A percentile compares a stretch with the other conserved stretches of the same genome.
phyloP scores from a whole-genome alignment of 2,329 filamentous ascomycete genomes.

The Aphanocladium album region DNA sequence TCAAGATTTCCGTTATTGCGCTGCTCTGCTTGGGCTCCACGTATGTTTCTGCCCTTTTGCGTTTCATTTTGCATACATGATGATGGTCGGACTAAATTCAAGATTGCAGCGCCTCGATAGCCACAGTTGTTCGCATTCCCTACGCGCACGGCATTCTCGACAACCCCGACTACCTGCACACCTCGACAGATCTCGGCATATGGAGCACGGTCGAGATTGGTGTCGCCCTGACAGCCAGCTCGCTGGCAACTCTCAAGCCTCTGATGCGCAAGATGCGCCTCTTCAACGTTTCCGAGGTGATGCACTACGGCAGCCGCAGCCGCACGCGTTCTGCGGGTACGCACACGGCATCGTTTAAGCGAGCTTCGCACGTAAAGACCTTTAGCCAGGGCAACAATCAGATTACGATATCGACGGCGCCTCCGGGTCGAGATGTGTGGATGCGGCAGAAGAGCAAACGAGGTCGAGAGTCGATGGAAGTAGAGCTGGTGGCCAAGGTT shows the following conservation, averaged over 20 bases:
- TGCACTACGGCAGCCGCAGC: neutral
- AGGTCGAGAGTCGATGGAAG: neutral
- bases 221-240: constrained; percentile 35
- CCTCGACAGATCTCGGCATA: constrained; percentile 37
- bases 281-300: constrained; percentile 1
- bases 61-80: neutral
- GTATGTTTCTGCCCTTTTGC: constrained; percentile 24
- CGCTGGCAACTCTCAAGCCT: constrained; percentile 32
- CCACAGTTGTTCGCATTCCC: constrained; percentile 38
- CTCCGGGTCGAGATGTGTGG: neutral
- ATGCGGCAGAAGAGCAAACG: neutral
- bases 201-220: constrained; percentile 41
- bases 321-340: neutral
- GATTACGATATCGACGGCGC: neutral
- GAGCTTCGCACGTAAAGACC: neutral
- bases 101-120: constrained; percentile 31
- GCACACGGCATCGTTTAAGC: neutral
- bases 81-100: neutral
- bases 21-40: constrained; percentile 31
- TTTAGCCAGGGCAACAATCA: neutral
- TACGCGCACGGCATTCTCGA: constrained; percentile 34
- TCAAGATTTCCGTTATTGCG: neutral
- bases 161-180: constrained; percentile 34
- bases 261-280: constrained; percentile 23
- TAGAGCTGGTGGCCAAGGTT: neutral